phyloP scores from a whole-genome alignment of 1,139 yeast genomes.

The Yamadazyma buinensis region DNA sequence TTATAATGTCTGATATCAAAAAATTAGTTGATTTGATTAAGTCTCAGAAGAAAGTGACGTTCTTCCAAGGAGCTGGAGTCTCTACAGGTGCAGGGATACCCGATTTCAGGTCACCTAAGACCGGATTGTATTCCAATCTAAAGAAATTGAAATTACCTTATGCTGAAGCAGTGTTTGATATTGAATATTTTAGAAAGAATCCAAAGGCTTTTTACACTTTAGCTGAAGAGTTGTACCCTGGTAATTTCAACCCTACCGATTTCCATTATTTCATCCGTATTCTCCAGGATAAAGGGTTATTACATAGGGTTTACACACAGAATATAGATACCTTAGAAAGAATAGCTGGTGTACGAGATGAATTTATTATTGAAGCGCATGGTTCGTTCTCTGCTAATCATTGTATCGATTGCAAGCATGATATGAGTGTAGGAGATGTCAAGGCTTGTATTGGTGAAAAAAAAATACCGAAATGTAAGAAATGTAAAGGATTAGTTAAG shows the following conservation, averaged over 20 bases:
- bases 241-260: conserved; percentile 76
- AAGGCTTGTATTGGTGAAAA: conserved; percentile 39
- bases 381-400: conserved; percentile 87
- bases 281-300: conserved; percentile 56
- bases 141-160: conserved; percentile 73
- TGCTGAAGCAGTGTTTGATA: conserved; percentile 95
- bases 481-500: conserved; percentile 74
- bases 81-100: conserved; percentile 94
- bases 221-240: conserved; percentile 85
- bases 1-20: conserved; percentile 5
- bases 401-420: conserved; percentile 69
- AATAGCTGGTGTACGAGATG: conserved; percentile 68
- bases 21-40: conserved; percentile 23
- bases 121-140: conserved; percentile 85
- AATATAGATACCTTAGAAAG: conserved; percentile 91
- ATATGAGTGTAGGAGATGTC: conserved; percentile 50
- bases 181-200: conserved; percentile 66
- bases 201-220: conserved; percentile 84
- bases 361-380: conserved; percentile 81
- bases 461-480: conserved; percentile 47
- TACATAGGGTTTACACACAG: conserved; percentile 80
- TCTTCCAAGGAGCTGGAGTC: conserved; percentile 86
- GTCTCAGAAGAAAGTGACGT: conserved; percentile 32
- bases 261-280: conserved; percentile 71
- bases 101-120: conserved; percentile 86